These are phyloP conservation scores for Zoysia japonica DNA, from an alignment of 176 grass and related monocot species.

Conservation along the genomic window DNA sequence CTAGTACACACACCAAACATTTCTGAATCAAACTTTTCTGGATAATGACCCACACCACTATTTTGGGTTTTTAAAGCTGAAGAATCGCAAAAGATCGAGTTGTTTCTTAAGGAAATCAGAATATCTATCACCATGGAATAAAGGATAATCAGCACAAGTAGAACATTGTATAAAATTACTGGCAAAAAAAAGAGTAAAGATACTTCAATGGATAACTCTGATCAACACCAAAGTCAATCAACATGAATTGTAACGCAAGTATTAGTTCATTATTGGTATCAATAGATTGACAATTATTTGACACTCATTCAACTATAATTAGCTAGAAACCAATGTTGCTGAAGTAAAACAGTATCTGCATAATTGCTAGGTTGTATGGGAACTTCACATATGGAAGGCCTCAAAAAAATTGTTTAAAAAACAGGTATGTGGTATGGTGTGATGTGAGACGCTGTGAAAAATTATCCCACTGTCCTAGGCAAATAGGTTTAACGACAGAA, in stretches of 20 bases:
- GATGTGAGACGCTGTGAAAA: not conserved
- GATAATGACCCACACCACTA: not conserved
- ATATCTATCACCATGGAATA: not conserved
- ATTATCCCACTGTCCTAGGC: not conserved
- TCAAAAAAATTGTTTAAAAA: not conserved
- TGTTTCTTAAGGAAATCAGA: not conserved
- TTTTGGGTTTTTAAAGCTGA: conserved; percentile 2
- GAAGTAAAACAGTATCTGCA: not conserved
- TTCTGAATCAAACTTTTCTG: not conserved
- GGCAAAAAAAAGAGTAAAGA: not conserved
- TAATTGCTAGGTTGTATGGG: not conserved
- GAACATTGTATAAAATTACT: not conserved
- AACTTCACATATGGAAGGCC: not conserved
- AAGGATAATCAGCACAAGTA: conserved; percentile 1
- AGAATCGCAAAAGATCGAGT: not conserved
- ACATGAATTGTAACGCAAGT: not conserved
- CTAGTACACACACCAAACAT: not conserved
- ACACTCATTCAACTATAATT: not conserved
- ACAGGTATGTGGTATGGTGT: not conserved
- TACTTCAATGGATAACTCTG: not conserved
- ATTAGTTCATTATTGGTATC: not conserved
- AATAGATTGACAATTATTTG: not conserved
- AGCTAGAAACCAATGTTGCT: not conserved
- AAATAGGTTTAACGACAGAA: not conserved
- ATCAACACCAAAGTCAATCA: not conserved